phyloP scores from a whole-genome alignment of 2,329 filamentous ascomycete genomes.

The Gaeumannomyces sp. region DNA sequence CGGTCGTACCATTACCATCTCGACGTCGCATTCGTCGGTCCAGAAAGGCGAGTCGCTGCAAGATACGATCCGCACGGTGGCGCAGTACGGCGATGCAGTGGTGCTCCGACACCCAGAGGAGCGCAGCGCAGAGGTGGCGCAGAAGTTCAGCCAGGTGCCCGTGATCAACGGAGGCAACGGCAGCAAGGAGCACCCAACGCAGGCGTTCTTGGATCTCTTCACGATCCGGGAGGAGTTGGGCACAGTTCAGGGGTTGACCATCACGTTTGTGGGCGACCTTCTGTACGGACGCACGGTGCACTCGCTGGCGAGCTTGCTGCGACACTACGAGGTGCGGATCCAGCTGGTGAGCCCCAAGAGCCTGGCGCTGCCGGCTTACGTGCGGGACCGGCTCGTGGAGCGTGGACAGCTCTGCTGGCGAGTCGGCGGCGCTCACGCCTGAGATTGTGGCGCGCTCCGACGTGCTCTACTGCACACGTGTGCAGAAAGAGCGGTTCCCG shows the following conservation, averaged over 20 bases:
- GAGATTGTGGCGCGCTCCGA: conserved; percentile 84
- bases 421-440: conserved; percentile 72
- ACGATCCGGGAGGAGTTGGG: conserved; percentile 97
- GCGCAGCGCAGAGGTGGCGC: conserved; percentile 71
- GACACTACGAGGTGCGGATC: conserved; percentile 90
- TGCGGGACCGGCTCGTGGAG: conserved; percentile 63
- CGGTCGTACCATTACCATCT: conserved; percentile 74
- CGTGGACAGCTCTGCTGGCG: conserved; percentile 72
- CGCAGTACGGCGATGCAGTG: conserved; percentile 89
- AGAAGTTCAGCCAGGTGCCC: conserved; percentile 82
- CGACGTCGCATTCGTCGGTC: conserved; percentile 79
- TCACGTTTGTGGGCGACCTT: conserved; percentile 92
- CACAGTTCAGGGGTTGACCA: conserved; percentile 88
- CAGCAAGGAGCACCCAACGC: conserved; percentile 91
- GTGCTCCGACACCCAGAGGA: conserved; percentile 92
- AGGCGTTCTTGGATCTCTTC: conserved; percentile 96
- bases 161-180: conserved; percentile 98
- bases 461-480: conserved; percentile 92
- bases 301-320: conserved; percentile 87
- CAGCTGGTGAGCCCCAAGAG: conserved; percentile 83
- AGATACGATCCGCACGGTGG: conserved; percentile 88
- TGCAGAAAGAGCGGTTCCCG: conserved; percentile 95
- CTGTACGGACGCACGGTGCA: conserved; percentile 92
- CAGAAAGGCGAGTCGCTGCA: conserved; percentile 92
- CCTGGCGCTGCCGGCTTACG: conserved; percentile 68